phyloP scores from a whole-genome alignment of 805 yeast genomes.

The Spathaspora passalidarum region DNA sequence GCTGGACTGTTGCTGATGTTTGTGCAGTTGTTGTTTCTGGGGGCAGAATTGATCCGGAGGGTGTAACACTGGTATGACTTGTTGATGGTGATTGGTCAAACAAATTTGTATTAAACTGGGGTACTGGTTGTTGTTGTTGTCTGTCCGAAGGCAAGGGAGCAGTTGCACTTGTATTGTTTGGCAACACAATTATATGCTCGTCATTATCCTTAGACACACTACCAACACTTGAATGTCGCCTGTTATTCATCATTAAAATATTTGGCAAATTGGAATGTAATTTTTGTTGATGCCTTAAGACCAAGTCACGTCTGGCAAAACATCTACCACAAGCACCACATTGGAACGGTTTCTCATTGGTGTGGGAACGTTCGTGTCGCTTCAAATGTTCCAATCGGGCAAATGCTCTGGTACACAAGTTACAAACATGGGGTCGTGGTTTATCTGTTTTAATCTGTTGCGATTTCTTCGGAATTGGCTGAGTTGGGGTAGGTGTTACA shows the following conservation, averaged over 20 bases:
- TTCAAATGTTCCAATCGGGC: constrained; percentile 92
- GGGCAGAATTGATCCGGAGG: constrained; percentile 1
- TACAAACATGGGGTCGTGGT: constrained; percentile 90
- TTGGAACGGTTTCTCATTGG: constrained; percentile 93
- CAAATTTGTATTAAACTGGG: constrained; percentile 12
- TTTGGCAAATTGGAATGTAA: constrained; percentile 61
- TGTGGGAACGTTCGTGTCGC: constrained; percentile 91
- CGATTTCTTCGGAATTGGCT: constrained; percentile 85
- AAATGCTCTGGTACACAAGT: constrained; percentile 90
- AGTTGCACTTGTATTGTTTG: constrained; percentile 49
- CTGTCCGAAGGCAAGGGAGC: constrained; percentile 39
- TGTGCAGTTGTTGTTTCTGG: constrained; percentile 13
- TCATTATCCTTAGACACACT: constrained; percentile 21
- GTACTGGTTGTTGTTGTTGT: neutral
- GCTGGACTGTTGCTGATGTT: constrained; percentile 13
- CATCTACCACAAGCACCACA: constrained; percentile 96
- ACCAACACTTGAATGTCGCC: constrained; percentile 23
- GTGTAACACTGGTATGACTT: neutral
- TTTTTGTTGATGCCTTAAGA: constrained; percentile 92
- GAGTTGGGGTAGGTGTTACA: constrained; percentile 18
- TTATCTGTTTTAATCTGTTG: constrained; percentile 83
- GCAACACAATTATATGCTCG: constrained; percentile 51
- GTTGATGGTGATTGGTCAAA: constrained; percentile 9
- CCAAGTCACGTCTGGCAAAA: constrained; percentile 86
- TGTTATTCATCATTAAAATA: constrained; percentile 14